phyloP scores from a whole-genome alignment of 139 green algal genomes.

The Chlamydomonas sp. region DNA sequence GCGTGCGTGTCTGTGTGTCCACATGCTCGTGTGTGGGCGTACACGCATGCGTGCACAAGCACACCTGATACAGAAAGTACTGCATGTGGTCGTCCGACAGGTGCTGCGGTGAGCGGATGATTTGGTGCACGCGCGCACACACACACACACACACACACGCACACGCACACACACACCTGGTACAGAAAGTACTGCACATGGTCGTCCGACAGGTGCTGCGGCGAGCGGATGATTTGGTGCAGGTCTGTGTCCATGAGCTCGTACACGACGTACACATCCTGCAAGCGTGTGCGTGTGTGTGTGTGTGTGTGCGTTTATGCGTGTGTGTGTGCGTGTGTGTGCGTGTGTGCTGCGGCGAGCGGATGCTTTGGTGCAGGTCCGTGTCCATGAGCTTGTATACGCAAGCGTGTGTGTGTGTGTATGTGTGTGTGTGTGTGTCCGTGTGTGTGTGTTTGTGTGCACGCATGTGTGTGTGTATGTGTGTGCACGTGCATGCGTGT shows the following conservation, averaged over 20 bases:
- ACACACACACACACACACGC: constrained; percentile 3
- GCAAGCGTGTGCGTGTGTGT: constrained; percentile 5
- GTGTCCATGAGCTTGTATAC: constrained; percentile 99
- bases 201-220: constrained; percentile 87
- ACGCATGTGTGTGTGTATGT: constrained; percentile 8
- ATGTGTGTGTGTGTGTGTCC: not conserved
- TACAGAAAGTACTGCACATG: too few relatives aligned
- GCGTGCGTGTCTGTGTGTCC: too few relatives aligned
- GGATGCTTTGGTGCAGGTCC: constrained; percentile 98
- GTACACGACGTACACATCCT: constrained; percentile 95
- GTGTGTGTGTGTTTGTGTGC: not conserved
- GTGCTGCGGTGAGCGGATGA: constrained; percentile 89
- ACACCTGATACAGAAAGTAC: constrained; percentile 94
- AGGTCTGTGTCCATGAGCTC: constrained; percentile 99
- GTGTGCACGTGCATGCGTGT: not conserved
- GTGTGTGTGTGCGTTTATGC: not conserved
- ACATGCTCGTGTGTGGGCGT: too few relatives aligned
- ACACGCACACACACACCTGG: not conserved
- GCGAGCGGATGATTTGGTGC: constrained; percentile 97
- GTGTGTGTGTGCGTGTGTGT: not conserved
- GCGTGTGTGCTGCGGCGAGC: constrained; percentile 66
- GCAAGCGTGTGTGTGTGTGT: constrained; percentile 5
- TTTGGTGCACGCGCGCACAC: constrained; percentile 77
- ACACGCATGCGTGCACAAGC: not conserved
- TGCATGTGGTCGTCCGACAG: constrained; percentile 93